Base-by-base conservation (phyloP, 345 rosid genomes). In the Sonneratia alba region DNA sequence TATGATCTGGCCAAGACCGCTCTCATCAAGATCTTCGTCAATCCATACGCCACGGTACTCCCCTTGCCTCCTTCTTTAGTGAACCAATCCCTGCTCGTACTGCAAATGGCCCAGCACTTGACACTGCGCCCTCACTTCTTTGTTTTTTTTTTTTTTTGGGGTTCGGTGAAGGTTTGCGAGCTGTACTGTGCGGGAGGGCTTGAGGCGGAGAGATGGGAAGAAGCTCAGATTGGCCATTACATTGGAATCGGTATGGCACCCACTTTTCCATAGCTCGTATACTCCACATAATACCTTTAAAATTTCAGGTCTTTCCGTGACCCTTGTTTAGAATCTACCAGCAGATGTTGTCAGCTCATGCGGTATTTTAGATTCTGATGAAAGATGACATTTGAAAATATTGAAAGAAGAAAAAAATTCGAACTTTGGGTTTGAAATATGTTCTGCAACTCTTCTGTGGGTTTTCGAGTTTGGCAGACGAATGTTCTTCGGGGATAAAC, bases 21-120 rank as follows among this genome's bases (percentile, higher is more conserved):
- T 49, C 89, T 90, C 67, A 81, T 90, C 82, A 92, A 83, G 77
- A 95, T 92, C 74, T 95, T 92, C 83, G 85, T 85, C 43, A 94
- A 92, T 71, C 98, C 98, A 27, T 95, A 90, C 70, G 92, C 95
- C 67, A 87, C 94, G 37, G 99, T 90, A 61, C 70, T 73, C n/a
- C 34, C 70, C 56, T 49, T 42, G 45, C 27, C 51, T 27, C 32
- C 68, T 34, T 71, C 63, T 47, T 37, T 43, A 15, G 45, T 36
- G 47, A 4, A 13, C 73, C 51, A 13, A 13, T 47, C 14, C 0
- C 13, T 47, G 51, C 14, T 63, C 19, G 8, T 32, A 11, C 40
- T 27, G 67, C 38, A 9, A n/a, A 27, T 22, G 6, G 70, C 6
- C 14, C 45, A 42, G 10, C 6, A 42, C 45, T 42, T 9, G 45